phyloP scores from a whole-genome alignment of 768 basidiomycete species.

The Rossbeevera mucosa region DNA sequence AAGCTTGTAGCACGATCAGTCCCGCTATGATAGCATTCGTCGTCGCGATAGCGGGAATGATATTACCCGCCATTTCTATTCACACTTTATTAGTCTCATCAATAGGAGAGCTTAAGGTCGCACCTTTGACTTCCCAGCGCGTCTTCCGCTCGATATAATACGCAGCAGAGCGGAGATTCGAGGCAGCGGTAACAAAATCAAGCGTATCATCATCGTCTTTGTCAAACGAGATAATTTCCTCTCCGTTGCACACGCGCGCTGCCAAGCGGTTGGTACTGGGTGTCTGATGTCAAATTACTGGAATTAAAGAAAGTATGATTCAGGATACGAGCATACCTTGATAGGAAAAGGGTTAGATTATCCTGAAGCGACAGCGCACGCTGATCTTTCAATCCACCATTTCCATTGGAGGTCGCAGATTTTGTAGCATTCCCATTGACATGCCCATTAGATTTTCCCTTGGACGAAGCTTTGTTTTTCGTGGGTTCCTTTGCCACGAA shows the following conservation, averaged over 20 bases:
- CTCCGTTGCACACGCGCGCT: constrained; percentile 55
- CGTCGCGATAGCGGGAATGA: constrained; percentile 98
- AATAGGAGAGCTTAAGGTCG: not conserved
- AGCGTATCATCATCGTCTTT: constrained; percentile 97
- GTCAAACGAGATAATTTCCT: constrained; percentile 83
- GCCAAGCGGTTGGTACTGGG: constrained; percentile 77
- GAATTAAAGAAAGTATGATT: not conserved
- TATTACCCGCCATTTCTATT: constrained; percentile 98
- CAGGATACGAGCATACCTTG: constrained; percentile 54
- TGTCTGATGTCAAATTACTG: constrained; percentile 6
- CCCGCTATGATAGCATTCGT: constrained; percentile 98
- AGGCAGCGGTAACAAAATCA: constrained; percentile 93
- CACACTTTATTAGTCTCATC: not conserved
- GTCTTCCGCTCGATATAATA: constrained; percentile 89
- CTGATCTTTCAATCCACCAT: constrained; percentile 71
- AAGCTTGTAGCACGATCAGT: constrained; percentile 87
- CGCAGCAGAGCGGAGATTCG: constrained; percentile 86
- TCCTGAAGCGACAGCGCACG: constrained; percentile 71
- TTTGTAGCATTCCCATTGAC: constrained; percentile 10
- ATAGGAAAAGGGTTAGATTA: constrained; percentile 76
- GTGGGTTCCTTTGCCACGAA: constrained; percentile 44
- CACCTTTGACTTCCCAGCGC: constrained; percentile 96
- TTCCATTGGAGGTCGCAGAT: constrained; percentile 10
- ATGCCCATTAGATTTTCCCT: constrained; percentile 26
- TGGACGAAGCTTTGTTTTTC: constrained; percentile 12